Evolutionary conservation across 2,329 filamentous ascomycete species (phyloP), one percentile per base, ranked within the genome.

Genomic region (Davidsoniella eucalypti): DNA sequence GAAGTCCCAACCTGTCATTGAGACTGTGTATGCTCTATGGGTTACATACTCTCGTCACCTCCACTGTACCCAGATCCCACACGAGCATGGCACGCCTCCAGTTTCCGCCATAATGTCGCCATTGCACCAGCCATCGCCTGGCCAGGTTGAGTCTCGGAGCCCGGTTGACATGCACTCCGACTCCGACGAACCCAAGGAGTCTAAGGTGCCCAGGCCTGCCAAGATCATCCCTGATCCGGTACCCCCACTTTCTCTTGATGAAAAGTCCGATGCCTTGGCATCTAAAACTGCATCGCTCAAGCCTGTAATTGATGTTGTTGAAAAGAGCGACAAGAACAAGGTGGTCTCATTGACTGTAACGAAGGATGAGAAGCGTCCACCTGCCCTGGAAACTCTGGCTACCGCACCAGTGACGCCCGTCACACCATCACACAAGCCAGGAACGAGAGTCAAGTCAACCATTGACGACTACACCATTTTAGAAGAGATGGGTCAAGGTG

Each of bases 401-500:
- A 36, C 38, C 5, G 47, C 47, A 2, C 47, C 47, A n/a, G 37
- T 36, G n/a, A 54, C 45, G 2, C 36, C 52, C 2, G 18, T 60
- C 12, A 62, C 67, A 44, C 58, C 67, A 10, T 55, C 62, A 23
- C 61, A 69, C 57, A 95, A 93, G 67, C 92, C 92, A 9, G 51
- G 51, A 8, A 50, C 51, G n/a, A 25, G 51, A 18, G 51, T 44
- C 25, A 53, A 53, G 38, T 47, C 51, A 65, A 80, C 77, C 0
- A 96, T 98, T 56, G 73, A 82, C 49, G 87, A 95, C 61, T 98
- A 94, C 63, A 73, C 81, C 40, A 90, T 98, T 54, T 70, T 98
- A 10, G 92, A 98, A 65, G 92, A 98, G 54, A 96, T 98, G 90
- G 92, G 92, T 4, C 87, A 95, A 66, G 92, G 92, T 39, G 92